Evolutionary conservation across 768 basidiomycete species (phyloP).

Genomic region (Pisolithus tinctorius): DNA sequence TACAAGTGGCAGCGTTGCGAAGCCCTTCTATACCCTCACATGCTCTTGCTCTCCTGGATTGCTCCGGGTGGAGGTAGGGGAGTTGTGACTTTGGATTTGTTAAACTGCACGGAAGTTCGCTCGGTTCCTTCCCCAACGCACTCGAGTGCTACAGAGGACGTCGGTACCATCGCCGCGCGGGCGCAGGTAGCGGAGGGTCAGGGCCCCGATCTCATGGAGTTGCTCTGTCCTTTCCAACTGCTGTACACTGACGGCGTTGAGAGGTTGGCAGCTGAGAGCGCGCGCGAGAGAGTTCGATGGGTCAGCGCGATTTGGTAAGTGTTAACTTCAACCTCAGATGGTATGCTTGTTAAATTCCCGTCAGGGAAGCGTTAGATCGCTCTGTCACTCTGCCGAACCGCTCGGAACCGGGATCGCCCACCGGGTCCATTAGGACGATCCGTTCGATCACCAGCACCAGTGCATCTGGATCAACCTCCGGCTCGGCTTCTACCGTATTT

Average conservation of each 20-base stretch:
- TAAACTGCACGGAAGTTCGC: constrained; percentile 83
- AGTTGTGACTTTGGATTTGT: constrained; percentile 77
- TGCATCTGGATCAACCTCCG: constrained; percentile 31
- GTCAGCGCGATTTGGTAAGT: constrained; percentile 83
- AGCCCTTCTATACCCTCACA: constrained; percentile 75
- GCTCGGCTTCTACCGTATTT: constrained; percentile 70
- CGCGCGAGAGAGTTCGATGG: constrained; percentile 84
- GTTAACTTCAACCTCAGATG: not conserved
- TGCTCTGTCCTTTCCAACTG: constrained; percentile 86
- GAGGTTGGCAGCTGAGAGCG: constrained; percentile 80
- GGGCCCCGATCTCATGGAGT: constrained; percentile 51
- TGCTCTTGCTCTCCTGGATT: constrained; percentile 82
- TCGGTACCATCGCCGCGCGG: constrained; percentile 78
- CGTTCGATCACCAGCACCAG: constrained; percentile 45
- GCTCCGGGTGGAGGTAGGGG: constrained; percentile 78
- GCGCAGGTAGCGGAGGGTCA: constrained; percentile 44
- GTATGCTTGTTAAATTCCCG: not conserved
- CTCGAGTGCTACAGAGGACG: constrained; percentile 74
- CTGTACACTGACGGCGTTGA: constrained; percentile 88
- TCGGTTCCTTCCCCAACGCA: constrained; percentile 78
- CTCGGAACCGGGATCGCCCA: constrained; percentile 38
- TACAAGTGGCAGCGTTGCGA: constrained; percentile 80
- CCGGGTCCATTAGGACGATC: constrained; percentile 65
- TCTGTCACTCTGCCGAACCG: constrained; percentile 45
- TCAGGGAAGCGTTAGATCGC: constrained; percentile 74